These are phyloP conservation scores for Elymus sibiricus DNA, from an alignment of 176 grass and related monocot species.

Conservation along the genomic window DNA sequence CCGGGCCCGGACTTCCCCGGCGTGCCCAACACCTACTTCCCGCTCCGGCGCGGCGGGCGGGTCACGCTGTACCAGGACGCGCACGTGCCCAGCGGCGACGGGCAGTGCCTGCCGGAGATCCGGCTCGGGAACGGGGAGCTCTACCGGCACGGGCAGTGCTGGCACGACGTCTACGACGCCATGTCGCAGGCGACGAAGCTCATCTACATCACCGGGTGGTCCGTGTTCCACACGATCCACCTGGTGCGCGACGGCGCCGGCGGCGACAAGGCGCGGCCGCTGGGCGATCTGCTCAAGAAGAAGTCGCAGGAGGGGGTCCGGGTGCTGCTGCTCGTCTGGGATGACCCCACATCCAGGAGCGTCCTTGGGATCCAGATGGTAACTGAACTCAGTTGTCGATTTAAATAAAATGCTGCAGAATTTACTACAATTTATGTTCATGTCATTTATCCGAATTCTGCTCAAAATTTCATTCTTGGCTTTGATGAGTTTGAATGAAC, in stretches of 20 bases:
- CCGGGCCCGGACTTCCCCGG: slow-evolving; percentile 55
- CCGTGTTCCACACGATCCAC: slow-evolving; percentile 75
- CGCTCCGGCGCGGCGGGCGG: slow-evolving; percentile 55
- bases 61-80: slow-evolving; percentile 92
- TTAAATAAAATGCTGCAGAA: too few relatives aligned
- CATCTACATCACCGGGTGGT: slow-evolving; percentile 86
- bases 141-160: slow-evolving; percentile 69
- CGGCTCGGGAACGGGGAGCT: slow-evolving; percentile 36
- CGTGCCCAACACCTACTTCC: slow-evolving; percentile 82
- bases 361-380: slow-evolving; percentile 56
- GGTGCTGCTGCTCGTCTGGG: slow-evolving; percentile 82
- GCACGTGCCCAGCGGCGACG: slow-evolving; percentile 54
- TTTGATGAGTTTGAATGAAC: neutral
- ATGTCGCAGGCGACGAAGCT: slow-evolving; percentile 55
- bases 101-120: slow-evolving; percentile 45
- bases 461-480: neutral
- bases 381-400: too few relatives aligned
- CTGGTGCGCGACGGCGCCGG: slow-evolving; percentile 46
- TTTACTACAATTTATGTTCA: too few relatives aligned
- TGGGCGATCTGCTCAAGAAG: slow-evolving; percentile 69
- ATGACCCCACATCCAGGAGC: slow-evolving; percentile 79
- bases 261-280: slow-evolving; percentile 2
- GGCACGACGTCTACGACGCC: slow-evolving; percentile 80
- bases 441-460: neutral
- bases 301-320: slow-evolving; percentile 81